Conservation (phyloP, 768 basidiomycete genomes). For the Collybia sp. region DNA sequence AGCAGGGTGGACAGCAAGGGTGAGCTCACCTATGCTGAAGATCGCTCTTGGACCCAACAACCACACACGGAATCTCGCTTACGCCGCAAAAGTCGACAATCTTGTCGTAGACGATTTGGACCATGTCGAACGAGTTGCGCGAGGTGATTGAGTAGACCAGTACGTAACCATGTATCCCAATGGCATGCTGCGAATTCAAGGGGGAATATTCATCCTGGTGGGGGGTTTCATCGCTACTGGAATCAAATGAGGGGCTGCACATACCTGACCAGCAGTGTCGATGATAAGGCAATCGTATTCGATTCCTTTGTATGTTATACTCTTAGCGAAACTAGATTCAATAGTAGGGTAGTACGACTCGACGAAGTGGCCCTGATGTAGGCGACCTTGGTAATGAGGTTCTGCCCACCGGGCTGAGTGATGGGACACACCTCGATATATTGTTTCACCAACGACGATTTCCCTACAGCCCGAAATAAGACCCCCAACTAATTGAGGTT, state of each 20-base stretch:
- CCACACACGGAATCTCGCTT: slow-evolving; percentile 84
- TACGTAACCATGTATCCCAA: slow-evolving; percentile 96
- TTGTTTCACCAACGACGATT: slow-evolving; percentile 92
- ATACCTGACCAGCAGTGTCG: slow-evolving; percentile 94
- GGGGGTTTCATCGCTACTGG: background rate
- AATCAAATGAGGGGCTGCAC: slow-evolving; percentile 12
- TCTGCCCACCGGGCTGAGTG: background rate
- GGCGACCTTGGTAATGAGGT: background rate
- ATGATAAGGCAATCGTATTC: slow-evolving; percentile 98
- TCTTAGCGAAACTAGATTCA: slow-evolving; percentile 84
- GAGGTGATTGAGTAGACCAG: slow-evolving; percentile 94
- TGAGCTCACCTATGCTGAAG: slow-evolving; percentile 61
- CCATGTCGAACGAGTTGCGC: slow-evolving; percentile 90
- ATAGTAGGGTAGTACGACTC: slow-evolving; percentile 96
- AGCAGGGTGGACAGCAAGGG: slow-evolving; percentile 9
- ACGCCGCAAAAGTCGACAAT: slow-evolving; percentile 89
- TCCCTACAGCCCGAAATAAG: slow-evolving; percentile 49
- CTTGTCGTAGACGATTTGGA: slow-evolving; percentile 93
- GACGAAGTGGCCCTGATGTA: slow-evolving; percentile 67
- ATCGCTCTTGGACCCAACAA: slow-evolving; percentile 93
- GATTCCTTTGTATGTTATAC: slow-evolving; percentile 79
- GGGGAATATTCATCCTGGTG: slow-evolving; percentile 91
- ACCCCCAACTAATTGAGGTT: slow-evolving; percentile 1
- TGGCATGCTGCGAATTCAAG: slow-evolving; percentile 89
- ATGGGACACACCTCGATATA: slow-evolving; percentile 64